These are phyloP conservation scores for Zalaria obscura DNA, from an alignment of 2,329 filamentous ascomycete species.

Conservation along the genomic window DNA sequence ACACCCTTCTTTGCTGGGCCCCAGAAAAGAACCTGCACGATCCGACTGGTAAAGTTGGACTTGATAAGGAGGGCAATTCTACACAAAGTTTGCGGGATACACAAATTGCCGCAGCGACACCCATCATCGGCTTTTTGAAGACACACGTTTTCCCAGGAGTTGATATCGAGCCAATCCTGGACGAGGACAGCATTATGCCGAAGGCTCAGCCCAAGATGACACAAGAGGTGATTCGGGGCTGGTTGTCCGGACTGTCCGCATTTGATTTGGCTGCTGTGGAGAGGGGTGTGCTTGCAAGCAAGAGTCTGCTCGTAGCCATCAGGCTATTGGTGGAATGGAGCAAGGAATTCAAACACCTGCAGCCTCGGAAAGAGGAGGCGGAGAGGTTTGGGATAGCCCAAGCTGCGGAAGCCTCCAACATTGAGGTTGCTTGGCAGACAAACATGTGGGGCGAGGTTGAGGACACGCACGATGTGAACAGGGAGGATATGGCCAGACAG, in stretches of 20 bases:
- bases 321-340: constrained; percentile 81
- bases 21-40: constrained; percentile 39
- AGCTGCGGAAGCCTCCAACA: constrained; percentile 59
- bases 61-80: constrained; percentile 30
- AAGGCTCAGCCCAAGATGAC: constrained; percentile 59
- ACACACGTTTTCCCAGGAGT: constrained; percentile 72
- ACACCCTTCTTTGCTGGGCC: constrained; percentile 85
- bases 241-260: constrained; percentile 56
- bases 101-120: constrained; percentile 55
- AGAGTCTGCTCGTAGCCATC: constrained; percentile 67
- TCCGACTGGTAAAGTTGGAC: constrained; percentile 14
- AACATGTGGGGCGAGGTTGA: constrained; percentile 91
- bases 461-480: constrained; percentile 93
- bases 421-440: constrained; percentile 87
- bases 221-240: constrained; percentile 61
- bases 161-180: constrained; percentile 67
- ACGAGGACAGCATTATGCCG: constrained; percentile 62
- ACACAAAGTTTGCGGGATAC: constrained; percentile 47
- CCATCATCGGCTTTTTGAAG: constrained; percentile 58
- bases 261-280: constrained; percentile 84
- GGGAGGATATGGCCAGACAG: constrained; percentile 77
- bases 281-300: constrained; percentile 67
- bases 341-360: constrained; percentile 47
- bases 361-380: constrained; percentile 19
- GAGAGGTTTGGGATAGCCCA: constrained; percentile 64